Evolutionary conservation across 2,329 filamentous ascomycete genomes (phyloP).

Genomic region (Fusarium continuum): DNA sequence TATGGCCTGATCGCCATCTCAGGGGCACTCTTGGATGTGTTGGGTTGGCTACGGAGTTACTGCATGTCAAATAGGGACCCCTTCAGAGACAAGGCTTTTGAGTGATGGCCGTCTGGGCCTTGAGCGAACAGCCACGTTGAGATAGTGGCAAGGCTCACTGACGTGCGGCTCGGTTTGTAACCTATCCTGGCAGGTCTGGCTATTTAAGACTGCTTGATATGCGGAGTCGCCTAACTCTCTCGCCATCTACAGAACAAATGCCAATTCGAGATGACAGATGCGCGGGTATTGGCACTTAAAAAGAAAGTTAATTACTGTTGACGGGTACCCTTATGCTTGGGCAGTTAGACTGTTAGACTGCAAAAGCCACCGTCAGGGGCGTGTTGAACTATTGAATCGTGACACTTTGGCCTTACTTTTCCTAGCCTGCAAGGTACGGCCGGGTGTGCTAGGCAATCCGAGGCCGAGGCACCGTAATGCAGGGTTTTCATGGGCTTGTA

Average conservation of each 20-base stretch:
- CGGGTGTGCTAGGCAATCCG: conserved; percentile 10
- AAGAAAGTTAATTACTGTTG: background rate
- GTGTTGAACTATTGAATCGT: background rate
- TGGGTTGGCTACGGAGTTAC: background rate
- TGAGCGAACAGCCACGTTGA: background rate
- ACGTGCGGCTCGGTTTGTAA: background rate
- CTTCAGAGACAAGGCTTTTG: background rate
- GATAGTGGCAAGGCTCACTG: background rate
- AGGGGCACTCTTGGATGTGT: background rate
- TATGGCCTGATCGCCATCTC: background rate
- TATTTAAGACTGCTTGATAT: too few species aligned
- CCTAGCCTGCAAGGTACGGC: conserved; percentile 16
- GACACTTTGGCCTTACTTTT: conserved; percentile 3
- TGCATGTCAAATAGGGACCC: background rate
- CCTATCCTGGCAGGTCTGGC: too few species aligned
- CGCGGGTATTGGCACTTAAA: background rate
- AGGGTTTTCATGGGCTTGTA: background rate
- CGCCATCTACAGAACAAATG: background rate
- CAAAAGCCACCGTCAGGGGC: conserved; percentile 1
- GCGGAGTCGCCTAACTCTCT: background rate
- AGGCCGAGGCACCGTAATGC: conserved; percentile 15
- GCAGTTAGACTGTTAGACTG: background rate
- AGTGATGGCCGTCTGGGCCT: background rate
- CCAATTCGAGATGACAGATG: background rate
- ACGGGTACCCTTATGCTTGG: background rate